Percentiles rank a stretch among this genome's conserved stretches.
Evolutionary conservation across 129 eudicot genomes (phyloP).

Genomic region (Dittrichia graveolens): DNA sequence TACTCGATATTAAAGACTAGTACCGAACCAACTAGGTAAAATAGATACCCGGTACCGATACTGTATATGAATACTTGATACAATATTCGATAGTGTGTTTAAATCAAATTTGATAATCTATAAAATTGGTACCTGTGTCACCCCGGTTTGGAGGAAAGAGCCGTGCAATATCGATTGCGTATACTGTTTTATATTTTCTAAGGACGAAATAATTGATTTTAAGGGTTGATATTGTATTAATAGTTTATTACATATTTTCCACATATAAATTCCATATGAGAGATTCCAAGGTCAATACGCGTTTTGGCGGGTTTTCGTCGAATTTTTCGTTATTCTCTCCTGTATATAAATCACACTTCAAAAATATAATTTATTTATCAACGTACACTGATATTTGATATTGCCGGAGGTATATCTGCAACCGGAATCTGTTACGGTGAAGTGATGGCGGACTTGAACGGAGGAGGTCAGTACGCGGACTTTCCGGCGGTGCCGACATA

Average conservation of each 20-base stretch:
- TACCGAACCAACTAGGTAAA: no score
- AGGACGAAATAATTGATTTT: background rate
- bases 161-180: no score
- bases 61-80: no score
- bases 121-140: no score
- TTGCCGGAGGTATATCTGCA: background rate
- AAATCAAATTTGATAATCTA: no score
- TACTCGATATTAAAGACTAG: no score
- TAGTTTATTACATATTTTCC: conserved; percentile 15
- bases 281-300: conserved; percentile 39
- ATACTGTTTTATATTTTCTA: no score
- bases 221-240: background rate
- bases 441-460: conserved; percentile 52
- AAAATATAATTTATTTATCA: background rate
- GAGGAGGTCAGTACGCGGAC: conserved; percentile 48
- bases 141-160: no score
- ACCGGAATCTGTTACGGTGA: conserved; percentile 14
- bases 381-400: background rate
- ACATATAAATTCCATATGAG: conserved; percentile 6
- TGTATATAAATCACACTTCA: conserved; percentile 3
- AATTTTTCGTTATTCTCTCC: conserved; percentile 15
- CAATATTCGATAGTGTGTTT: no score
- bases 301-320: conserved; percentile 33
- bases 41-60: no score
- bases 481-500: conserved; percentile 67